Percentiles rank a stretch among this genome's conserved stretches.
These are phyloP conservation scores for Atkinsonella texensis DNA, from an alignment of 2,329 filamentous ascomycete genomes.

Conservation along the genomic window DNA sequence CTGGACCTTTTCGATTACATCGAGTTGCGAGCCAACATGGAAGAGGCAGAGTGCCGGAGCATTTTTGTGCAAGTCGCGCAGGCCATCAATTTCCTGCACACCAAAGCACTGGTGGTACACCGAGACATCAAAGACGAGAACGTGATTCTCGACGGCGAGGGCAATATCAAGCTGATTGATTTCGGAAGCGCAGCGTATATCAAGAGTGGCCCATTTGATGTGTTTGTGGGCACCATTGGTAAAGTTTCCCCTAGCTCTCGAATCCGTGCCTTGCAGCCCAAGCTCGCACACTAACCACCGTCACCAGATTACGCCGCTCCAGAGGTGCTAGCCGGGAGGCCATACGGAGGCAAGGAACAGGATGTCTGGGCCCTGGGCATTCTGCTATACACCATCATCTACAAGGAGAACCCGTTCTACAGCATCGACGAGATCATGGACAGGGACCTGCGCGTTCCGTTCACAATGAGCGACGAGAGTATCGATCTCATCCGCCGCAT, in stretches of 20 bases:
- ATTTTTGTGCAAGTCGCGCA: constrained; percentile 91
- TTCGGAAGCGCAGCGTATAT: constrained; percentile 98
- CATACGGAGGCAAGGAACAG: constrained; percentile 92
- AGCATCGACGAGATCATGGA: constrained; percentile 99
- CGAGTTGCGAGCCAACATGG: constrained; percentile 91
- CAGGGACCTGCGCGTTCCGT: constrained; percentile 83
- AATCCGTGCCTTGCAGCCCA: constrained; percentile 22
- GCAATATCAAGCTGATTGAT: constrained; percentile 92
- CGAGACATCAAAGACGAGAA: constrained; percentile 99
- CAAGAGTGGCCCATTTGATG: constrained; percentile 95
- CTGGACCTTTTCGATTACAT: constrained; percentile 99
- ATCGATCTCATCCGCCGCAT: constrained; percentile 85
- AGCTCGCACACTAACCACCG: not conserved
- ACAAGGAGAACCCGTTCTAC: constrained; percentile 99
- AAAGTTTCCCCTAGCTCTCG: constrained; percentile 20
- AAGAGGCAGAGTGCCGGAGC: constrained; percentile 82
- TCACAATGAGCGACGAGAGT: constrained; percentile 77
- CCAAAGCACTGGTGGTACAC: constrained; percentile 82
- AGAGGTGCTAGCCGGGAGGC: constrained; percentile 86
- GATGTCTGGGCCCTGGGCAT: constrained; percentile 98
- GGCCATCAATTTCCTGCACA: constrained; percentile 85
- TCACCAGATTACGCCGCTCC: constrained; percentile 84
- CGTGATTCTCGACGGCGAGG: constrained; percentile 88
- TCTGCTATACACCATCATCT: constrained; percentile 94
- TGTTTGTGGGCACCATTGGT: constrained; percentile 98